Percentiles rank a stretch among this genome's conserved stretches.
These are phyloP conservation scores for Penicillium pulvis DNA, from an alignment of 495 filamentous ascomycete genomes.

Conservation along the genomic window DNA sequence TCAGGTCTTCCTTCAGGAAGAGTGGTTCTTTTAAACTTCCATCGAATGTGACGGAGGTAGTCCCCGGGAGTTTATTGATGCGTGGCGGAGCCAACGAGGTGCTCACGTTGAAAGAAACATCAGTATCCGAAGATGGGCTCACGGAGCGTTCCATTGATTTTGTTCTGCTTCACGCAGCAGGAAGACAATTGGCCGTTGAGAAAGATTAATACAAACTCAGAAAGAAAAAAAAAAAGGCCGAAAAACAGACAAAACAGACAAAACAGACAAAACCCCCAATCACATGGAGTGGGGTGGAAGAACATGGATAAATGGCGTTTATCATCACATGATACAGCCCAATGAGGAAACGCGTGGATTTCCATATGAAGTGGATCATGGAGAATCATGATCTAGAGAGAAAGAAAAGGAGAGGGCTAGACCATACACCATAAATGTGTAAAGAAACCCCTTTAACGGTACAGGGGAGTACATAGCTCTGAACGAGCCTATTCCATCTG, in stretches of 20 bases:
- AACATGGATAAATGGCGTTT: not conserved
- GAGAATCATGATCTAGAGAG: not conserved
- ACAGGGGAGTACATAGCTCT: too few species aligned
- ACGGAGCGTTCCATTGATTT: slow-evolving; percentile 18
- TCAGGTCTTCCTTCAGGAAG: slow-evolving; percentile 78
- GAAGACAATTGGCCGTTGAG: not conserved
- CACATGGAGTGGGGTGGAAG: not conserved
- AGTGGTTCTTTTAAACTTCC: slow-evolving; percentile 71
- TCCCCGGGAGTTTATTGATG: slow-evolving; percentile 62
- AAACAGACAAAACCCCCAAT: not conserved
- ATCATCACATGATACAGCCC: not conserved
- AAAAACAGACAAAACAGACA: not conserved
- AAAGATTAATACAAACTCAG: not conserved
- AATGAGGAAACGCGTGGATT: not conserved
- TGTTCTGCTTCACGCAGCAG: not conserved
- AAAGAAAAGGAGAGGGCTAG: too few species aligned
- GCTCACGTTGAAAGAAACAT: slow-evolving; percentile 48
- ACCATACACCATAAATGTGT: too few species aligned
- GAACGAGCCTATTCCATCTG: too few species aligned
- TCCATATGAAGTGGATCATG: not conserved
- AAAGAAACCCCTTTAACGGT: too few species aligned
- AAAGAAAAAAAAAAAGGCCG: not conserved
- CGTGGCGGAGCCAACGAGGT: slow-evolving; percentile 70
- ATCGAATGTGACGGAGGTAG: slow-evolving; percentile 67
- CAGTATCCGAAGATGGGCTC: slow-evolving; percentile 29